Evolutionary conservation across 2,329 filamentous ascomycete genomes (phyloP), one percentile per base, ranked within the genome.

Genomic region (Talaromyces piceae): DNA sequence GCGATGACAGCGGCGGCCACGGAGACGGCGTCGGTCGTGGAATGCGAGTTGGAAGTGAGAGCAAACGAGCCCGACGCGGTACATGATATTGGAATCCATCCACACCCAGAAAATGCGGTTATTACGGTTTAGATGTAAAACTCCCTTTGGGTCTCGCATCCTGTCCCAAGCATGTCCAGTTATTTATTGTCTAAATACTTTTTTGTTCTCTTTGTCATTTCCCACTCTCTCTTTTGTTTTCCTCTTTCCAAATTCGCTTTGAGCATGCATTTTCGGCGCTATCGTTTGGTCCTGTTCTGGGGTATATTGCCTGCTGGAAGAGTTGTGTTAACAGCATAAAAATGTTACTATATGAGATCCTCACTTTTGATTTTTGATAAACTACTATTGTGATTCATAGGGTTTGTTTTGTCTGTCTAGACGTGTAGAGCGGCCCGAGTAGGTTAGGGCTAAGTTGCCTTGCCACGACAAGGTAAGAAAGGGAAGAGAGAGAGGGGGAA

Each of bases 61-160:
- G 58, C 54, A 73, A 73, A 56, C 66, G 70, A 41, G 61, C 66
- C 43, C 67, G 70, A 51, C 65, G 70, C 47, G 70, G 70, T 45
- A 58, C 58, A 23, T 70, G 56, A 67, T 47, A 37, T 9, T 4
- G 11, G 26, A 6, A 37, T n/a, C n/a, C n/a, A n/a, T n/a, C n/a
- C n/a, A 30, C 13, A 11, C 3, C 2, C 13, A 11, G 33, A 37
- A 9, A 37, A 37, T 37, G 12, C 20, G 11, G 33, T 20, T 16
- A 16, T 37, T 20, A 18, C 33, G 20, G 16, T 37, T 37, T 37
- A 18, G 33, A n/a, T n/a, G n/a, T n/a, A n/a, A n/a, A n/a, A n/a
- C 5, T 37, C 5, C n/a, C 16, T 37, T 18, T 20, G 16, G 5
- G 16, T 8, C 12, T 9, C 13, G 16, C 7, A 2, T 37, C 33